Evolutionary conservation across 257 asterid species (phyloP), one percentile per base, ranked within the genome.

Genomic region (Lithospermum erythrorhizon): DNA sequence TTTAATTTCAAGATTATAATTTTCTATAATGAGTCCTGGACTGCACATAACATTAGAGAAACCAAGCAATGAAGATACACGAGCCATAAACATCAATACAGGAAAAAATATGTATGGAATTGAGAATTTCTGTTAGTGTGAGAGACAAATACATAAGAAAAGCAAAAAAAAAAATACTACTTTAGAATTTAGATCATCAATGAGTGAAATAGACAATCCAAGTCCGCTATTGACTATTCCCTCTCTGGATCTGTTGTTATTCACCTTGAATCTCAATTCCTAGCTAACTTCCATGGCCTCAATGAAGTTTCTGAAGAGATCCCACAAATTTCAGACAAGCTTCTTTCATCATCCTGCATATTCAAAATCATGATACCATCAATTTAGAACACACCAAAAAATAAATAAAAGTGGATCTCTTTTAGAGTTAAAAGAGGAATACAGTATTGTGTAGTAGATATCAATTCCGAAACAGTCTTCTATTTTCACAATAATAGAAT

Each of bases 221-320:
- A 53, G 11, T 53, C 56, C 22, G 19, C 56, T 53, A 37, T 37
- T 9, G 2, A 11, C 56, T 53, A 37, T 37, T 9, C 16, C 22
- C 24, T 53, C 56, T 53, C 56, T 19, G 59, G 59, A 21, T 55
- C 35, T 55, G 35, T 21, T 55, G 27, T 11, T 37, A 37, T 55
- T 55, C 19, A 55, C 32, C 35, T 55, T 55, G 27, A 55, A n/a
- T 55, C 41, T 6, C 41, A 15, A 13, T 27, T 56, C 19, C 35
- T 56, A 22, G 60, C 60, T 14, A 56, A 9, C 23, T 56, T 56
- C 60, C 18, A 22, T 56, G 60, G 60, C 21, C 60, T 56, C 10
- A 56, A 56, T 22, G 60, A 56, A 30, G 41, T 56, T 56, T 17
- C 17, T 23, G 60, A 56, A 19, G 60, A 30, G 41, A 56, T 24